Evolutionary conservation across 2,329 filamentous ascomycete species (phyloP).

Genomic region (Aplosporella prunicola): DNA sequence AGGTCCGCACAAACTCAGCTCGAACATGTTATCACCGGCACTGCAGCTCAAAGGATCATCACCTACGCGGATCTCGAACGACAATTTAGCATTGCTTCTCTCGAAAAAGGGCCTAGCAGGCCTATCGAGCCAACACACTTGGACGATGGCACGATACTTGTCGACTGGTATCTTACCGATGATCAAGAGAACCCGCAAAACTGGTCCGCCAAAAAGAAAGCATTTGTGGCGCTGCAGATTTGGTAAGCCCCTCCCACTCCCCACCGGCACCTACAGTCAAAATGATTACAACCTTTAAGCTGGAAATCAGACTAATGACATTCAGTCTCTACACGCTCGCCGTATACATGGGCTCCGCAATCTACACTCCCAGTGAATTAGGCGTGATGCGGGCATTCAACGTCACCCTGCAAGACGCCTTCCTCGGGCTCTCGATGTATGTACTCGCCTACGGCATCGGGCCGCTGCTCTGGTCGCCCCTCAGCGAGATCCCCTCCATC

Average conservation of each 20-base stretch:
- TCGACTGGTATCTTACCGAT: constrained; percentile 37
- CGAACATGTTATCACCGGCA: constrained; percentile 28
- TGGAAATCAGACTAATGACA: no score
- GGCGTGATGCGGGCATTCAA: constrained; percentile 46
- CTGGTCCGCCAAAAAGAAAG: constrained; percentile 11
- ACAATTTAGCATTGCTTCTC: constrained; percentile 21
- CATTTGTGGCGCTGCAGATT: constrained; percentile 29
- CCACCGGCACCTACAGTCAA: no score
- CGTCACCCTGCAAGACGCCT: constrained; percentile 43
- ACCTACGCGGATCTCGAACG: constrained; percentile 33
- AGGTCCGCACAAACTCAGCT: constrained; percentile 22
- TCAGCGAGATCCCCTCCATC: constrained; percentile 57
- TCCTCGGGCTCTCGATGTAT: constrained; percentile 52
- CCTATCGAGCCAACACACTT: constrained; percentile 27
- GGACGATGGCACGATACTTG: constrained; percentile 29
- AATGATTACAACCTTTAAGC: background rate
- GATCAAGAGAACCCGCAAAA: constrained; percentile 20
- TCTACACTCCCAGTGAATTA: constrained; percentile 38
- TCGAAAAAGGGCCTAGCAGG: constrained; percentile 26
- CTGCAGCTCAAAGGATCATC: constrained; percentile 26
- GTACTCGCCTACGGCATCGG: constrained; percentile 54
- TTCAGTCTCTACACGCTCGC: constrained; percentile 51
- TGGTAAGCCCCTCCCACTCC: constrained; percentile 13
- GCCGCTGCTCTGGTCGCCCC: constrained; percentile 55
- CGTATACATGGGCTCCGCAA: constrained; percentile 44